These are phyloP conservation scores for Hyaloscypha finlandica DNA, from an alignment of 495 filamentous ascomycete genomes.

Conservation along the genomic window DNA sequence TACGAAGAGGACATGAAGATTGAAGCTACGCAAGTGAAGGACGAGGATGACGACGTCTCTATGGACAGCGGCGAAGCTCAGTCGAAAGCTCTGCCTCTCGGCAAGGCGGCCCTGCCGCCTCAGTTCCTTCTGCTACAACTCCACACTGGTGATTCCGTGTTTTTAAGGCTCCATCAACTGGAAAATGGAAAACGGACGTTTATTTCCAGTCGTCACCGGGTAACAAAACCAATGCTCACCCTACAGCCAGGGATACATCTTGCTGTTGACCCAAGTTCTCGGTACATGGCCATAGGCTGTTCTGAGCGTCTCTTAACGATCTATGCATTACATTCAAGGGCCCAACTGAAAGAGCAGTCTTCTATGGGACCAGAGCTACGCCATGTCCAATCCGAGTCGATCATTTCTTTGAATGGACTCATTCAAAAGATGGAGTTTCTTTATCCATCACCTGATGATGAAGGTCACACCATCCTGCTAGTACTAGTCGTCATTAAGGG, in stretches of 20 bases:
- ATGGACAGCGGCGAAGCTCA: slow-evolving; percentile 27
- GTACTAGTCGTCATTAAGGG: slow-evolving; percentile 64
- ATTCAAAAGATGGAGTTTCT: slow-evolving; percentile 90
- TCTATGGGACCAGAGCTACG: slow-evolving; percentile 35
- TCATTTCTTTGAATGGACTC: slow-evolving; percentile 64
- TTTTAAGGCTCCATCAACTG: slow-evolving; percentile 61
- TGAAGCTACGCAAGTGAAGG: slow-evolving; percentile 32
- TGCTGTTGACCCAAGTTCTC: slow-evolving; percentile 73
- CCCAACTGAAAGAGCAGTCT: slow-evolving; percentile 45
- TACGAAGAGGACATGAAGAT: slow-evolving; percentile 20
- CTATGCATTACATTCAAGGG: slow-evolving; percentile 58
- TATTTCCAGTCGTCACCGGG: slow-evolving; percentile 57
- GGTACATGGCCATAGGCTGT: slow-evolving; percentile 48
- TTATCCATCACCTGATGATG: slow-evolving; percentile 64
- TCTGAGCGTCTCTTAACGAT: slow-evolving; percentile 51
- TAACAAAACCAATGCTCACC: slow-evolving; percentile 52
- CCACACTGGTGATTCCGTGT: slow-evolving; percentile 66
- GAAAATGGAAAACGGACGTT: slow-evolving; percentile 54
- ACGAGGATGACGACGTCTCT: slow-evolving; percentile 37
- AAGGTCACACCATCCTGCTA: slow-evolving; percentile 72
- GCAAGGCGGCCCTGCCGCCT: slow-evolving; percentile 55
- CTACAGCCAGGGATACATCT: slow-evolving; percentile 73
- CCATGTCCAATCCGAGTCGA: slow-evolving; percentile 51
- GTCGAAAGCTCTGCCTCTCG: slow-evolving; percentile 2
- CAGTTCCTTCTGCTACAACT: slow-evolving; percentile 77